phyloP scores from a whole-genome alignment of 1,284 basidiomycete genomes.

The Gymnopus androsaceus region DNA sequence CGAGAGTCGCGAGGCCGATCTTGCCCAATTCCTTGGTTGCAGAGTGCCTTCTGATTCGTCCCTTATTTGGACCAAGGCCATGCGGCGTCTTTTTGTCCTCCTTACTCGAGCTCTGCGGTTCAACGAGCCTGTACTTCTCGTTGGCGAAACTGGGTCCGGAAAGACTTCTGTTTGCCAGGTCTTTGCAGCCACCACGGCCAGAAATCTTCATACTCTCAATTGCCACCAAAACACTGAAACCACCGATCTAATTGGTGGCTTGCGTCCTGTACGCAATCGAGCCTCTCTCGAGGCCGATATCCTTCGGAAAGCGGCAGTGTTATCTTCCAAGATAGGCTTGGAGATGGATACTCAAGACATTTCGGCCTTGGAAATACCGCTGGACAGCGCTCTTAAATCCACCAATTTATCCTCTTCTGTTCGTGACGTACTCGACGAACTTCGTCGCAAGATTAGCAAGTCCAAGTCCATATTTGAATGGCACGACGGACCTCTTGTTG shows the following conservation, averaged over 20 bases:
- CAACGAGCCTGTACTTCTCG: conserved; percentile 95
- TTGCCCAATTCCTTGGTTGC: conserved; percentile 55
- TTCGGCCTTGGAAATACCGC: conserved; percentile 37
- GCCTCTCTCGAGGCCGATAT: conserved; percentile 47
- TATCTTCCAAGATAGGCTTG: conserved; percentile 46
- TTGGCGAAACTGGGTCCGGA: conserved; percentile 96
- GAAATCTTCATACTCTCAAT: conserved; percentile 78
- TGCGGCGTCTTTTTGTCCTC: conserved; percentile 88
- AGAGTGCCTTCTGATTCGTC: conserved; percentile 50
- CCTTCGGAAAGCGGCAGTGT: conserved; percentile 40
- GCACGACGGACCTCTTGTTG: conserved; percentile 93
- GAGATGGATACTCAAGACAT: conserved; percentile 31
- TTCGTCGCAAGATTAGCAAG: conserved; percentile 46
- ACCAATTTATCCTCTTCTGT: conserved; percentile 32
- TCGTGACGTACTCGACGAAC: conserved; percentile 38
- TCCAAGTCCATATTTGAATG: conserved; percentile 89
- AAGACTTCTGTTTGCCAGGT: conserved; percentile 98
- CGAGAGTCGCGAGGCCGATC: conserved; percentile 46
- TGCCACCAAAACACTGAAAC: conserved; percentile 99
- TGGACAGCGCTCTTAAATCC: conserved; percentile 40
- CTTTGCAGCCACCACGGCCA: conserved; percentile 70
- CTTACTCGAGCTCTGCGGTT: conserved; percentile 83
- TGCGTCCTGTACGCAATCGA: conserved; percentile 91
- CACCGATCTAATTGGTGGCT: conserved; percentile 92
- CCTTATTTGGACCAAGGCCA: conserved; percentile 91